Conservation (phyloP, 106 monocot species). For the Dendrobium catenatum region DNA sequence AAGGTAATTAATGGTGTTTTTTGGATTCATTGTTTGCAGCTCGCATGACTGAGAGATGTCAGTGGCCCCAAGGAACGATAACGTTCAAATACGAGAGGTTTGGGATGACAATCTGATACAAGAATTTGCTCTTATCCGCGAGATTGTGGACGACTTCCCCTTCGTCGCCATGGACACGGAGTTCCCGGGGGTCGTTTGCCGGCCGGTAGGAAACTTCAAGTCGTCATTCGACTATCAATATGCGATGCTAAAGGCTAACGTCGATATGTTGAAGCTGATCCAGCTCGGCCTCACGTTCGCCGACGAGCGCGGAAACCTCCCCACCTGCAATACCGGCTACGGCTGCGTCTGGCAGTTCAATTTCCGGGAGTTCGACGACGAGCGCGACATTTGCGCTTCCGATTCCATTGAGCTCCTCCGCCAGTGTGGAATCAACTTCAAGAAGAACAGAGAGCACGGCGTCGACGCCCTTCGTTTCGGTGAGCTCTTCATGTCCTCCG, state of each 20-base stretch:
- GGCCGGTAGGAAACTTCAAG: slow-evolving; percentile 31
- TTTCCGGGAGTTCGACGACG: slow-evolving; percentile 31
- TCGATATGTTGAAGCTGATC: slow-evolving; percentile 48
- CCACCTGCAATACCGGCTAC: slow-evolving; percentile 31
- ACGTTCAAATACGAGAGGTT: slow-evolving; percentile 52
- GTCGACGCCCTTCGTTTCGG: slow-evolving; percentile 27
- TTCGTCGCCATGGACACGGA: slow-evolving; percentile 22
- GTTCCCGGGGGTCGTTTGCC: slow-evolving; percentile 45
- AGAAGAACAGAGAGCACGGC: slow-evolving; percentile 28
- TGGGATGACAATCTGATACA: slow-evolving; percentile 41
- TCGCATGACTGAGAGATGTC: slow-evolving; percentile 18
- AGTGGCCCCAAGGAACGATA: neutral
- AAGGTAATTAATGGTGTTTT: neutral
- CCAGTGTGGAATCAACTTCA: slow-evolving; percentile 41
- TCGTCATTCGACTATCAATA: slow-evolving; percentile 38
- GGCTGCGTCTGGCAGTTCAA: slow-evolving; percentile 42
- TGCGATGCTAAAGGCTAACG: slow-evolving; percentile 47
- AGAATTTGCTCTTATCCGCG: slow-evolving; percentile 41
- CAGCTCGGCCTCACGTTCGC: slow-evolving; percentile 58
- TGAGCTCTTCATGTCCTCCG: slow-evolving; percentile 58
- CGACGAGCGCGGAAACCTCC: slow-evolving; percentile 42
- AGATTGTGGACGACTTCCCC: slow-evolving; percentile 43
- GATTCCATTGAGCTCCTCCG: slow-evolving; percentile 50
- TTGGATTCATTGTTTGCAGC: slow-evolving; percentile 4
- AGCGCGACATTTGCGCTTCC: slow-evolving; percentile 27